A percentile compares a stretch with the other conserved stretches of the same genome.
Evolutionary conservation across 176 grass and related monocot species (phyloP).

Genomic region (Zoysia pacifica): DNA sequence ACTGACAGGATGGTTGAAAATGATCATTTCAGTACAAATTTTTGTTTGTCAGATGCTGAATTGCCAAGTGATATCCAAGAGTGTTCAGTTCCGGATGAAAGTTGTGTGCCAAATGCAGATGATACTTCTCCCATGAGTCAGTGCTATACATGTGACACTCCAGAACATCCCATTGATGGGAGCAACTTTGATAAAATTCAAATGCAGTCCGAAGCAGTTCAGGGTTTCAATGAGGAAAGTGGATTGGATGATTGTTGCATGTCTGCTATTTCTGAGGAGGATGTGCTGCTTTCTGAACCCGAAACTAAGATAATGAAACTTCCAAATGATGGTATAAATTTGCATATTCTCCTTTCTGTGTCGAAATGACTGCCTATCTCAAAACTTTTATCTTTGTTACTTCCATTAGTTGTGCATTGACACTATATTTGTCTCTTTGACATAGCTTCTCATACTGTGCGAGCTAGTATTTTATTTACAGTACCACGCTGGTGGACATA

Average conservation of each 20-base stretch:
- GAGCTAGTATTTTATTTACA: too few species aligned
- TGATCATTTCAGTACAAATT: constrained; percentile 41
- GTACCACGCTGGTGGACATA: too few species aligned
- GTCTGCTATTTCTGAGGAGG: constrained; percentile 52
- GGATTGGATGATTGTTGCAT: constrained; percentile 56
- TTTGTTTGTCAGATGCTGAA: constrained; percentile 43
- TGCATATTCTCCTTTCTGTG: not conserved
- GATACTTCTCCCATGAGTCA: constrained; percentile 29
- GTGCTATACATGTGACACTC: constrained; percentile 29
- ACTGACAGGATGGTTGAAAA: constrained; percentile 31
- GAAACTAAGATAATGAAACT: constrained; percentile 50
- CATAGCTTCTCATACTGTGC: not conserved
- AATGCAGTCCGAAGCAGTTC: constrained; percentile 47
- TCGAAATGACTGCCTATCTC: constrained; percentile 1
- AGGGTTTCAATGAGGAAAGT: constrained; percentile 34
- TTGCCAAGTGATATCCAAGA: constrained; percentile 28
- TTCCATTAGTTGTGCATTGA: not conserved
- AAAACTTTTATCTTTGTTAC: not conserved
- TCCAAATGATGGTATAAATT: constrained; percentile 61
- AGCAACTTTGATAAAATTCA: constrained; percentile 45
- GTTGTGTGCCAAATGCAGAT: constrained; percentile 40
- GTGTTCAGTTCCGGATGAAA: constrained; percentile 32
- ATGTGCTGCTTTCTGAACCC: constrained; percentile 47
- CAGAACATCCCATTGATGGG: constrained; percentile 35
- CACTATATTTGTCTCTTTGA: constrained; percentile 8